Base-by-base conservation (phyloP, 1,284 basidiomycete species). In the Mixia osmundae region DNA sequence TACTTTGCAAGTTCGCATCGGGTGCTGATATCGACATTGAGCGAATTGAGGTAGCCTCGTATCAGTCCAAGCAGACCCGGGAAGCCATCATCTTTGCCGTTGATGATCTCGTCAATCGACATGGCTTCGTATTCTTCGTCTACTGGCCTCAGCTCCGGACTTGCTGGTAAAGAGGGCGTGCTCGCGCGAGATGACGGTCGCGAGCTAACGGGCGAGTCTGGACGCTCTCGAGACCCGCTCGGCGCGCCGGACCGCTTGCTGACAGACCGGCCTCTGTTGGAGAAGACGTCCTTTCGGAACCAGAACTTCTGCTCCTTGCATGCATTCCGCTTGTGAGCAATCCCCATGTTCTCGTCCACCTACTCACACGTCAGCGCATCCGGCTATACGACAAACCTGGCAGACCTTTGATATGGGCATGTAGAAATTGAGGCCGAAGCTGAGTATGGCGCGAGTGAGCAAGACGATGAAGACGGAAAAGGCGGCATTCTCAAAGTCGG, bases 401-500 rank as follows among this genome's bases (percentile, higher is more conserved):
- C 61, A 44, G 46, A 77, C 83, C 68, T 91, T 87, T 1, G 83
- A 89, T 33, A 99, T 83, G 3, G 91, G 91, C 47, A 95, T 69
- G 58, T 97, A 97, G 41, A 95, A 77, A 58, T 95, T 94, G 41
- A 95, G 62, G 41, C 78, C 75, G 57, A 83, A 85, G 46, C 65
- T 71, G 43, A 95, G 65, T 46, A 99, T 91, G 1, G 87, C 87
- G 29, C 89, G 68, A 0, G 89, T 85, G 6, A 99, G 64, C 22
- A 99, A 68, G 5, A 95, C 83, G 42, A 91, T 69, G 55, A 97
- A 97, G 30, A 95, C 70, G 21, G 79, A 71, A 54, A 85, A 94
- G 1, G 91, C 87, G 1, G 91, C 91, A 54, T 97, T 99, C 61
- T 97, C 91, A 54, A 87, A 99, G 60, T 97, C 91, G 15, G 91